phyloP scores from a whole-genome alignment of 2,329 filamentous ascomycete genomes.

The Venturiaceae sp. region DNA sequence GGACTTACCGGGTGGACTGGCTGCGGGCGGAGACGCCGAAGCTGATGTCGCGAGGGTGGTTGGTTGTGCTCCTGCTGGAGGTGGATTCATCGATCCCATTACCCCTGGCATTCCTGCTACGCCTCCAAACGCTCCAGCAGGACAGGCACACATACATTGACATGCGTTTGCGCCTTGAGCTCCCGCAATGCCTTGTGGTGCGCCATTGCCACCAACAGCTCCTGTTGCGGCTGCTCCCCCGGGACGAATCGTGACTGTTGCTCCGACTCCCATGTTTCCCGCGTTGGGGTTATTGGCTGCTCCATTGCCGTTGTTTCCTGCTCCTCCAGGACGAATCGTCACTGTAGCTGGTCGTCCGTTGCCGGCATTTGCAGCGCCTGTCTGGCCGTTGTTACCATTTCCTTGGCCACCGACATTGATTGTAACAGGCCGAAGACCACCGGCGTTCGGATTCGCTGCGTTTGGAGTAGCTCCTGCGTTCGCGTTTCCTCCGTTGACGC shows the following conservation, averaged over 20 bases:
- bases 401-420: neutral
- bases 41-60: neutral
- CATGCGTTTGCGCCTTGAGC: slow-evolving; percentile 7
- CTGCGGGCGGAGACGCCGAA: neutral
- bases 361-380: neutral
- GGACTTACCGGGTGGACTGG: neutral
- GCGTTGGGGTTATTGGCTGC: neutral
- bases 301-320: neutral
- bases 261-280: neutral
- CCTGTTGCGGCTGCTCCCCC: neutral
- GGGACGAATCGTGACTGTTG: slow-evolving; percentile 1
- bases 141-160: slow-evolving; percentile 6
- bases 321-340: neutral
- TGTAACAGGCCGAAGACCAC: neutral
- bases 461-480: neutral
- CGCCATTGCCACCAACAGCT: neutral
- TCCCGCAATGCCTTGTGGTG: slow-evolving; percentile 4
- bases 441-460: neutral
- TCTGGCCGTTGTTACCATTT: neutral
- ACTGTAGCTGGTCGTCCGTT: neutral
- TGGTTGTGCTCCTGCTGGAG: neutral
- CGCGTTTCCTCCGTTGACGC: neutral
- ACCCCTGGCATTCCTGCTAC: neutral
- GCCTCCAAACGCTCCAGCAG: neutral
- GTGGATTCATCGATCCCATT: slow-evolving; percentile 3